phyloP scores from a whole-genome alignment of 495 filamentous ascomycete species.

The Trypethelium eluteriae region DNA sequence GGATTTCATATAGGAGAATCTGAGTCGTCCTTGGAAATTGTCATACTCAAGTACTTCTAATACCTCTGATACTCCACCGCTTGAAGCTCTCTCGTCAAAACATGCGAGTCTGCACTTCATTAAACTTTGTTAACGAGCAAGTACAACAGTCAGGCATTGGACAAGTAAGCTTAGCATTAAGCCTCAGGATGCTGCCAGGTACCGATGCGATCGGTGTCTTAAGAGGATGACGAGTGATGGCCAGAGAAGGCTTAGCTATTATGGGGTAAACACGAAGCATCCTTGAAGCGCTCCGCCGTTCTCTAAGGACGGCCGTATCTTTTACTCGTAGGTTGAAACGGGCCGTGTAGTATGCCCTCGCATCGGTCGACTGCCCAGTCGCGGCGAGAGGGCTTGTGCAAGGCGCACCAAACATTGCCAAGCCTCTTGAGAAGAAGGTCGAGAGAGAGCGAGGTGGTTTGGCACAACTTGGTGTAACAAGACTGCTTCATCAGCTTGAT shows the following conservation, averaged over 20 bases:
- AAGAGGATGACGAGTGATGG: not conserved
- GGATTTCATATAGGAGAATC: not conserved
- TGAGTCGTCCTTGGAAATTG: not conserved
- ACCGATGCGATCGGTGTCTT: not conserved
- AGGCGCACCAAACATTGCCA: not conserved
- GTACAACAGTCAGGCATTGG: not conserved
- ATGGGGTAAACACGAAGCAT: slow-evolving; percentile 7
- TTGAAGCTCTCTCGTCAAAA: not conserved
- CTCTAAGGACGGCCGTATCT: not conserved
- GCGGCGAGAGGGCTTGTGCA: not conserved
- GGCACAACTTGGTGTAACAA: not conserved
- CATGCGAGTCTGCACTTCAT: not conserved
- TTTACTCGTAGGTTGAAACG: not conserved
- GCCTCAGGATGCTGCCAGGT: not conserved
- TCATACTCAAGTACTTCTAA: not conserved
- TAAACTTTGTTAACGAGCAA: not conserved
- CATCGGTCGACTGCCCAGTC: not conserved
- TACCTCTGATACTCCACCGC: not conserved
- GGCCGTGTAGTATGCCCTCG: slow-evolving; percentile 1
- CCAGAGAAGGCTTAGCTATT: not conserved
- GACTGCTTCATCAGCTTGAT: not conserved
- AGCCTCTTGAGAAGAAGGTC: not conserved
- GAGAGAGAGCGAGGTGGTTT: not conserved
- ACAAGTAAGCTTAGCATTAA: not conserved
- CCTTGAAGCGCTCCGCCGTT: not conserved